phyloP scores from a whole-genome alignment of 306 rosid species.

The Crotalaria pallida region DNA sequence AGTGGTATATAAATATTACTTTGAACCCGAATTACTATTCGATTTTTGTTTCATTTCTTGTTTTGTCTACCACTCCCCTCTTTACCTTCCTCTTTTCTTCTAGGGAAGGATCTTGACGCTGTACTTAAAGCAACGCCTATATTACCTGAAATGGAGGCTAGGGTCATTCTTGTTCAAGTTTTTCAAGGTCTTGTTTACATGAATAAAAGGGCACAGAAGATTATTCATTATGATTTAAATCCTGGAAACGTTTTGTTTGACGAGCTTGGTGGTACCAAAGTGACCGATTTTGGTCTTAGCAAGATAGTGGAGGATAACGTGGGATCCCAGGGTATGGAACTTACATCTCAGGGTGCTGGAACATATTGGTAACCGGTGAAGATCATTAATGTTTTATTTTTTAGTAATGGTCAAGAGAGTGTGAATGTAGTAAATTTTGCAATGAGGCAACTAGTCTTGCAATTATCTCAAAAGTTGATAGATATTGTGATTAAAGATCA shows the following conservation, averaged over 20 bases:
- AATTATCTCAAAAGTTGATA: background rate
- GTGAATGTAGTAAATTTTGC: no score
- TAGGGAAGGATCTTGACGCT: slow-evolving; percentile 99
- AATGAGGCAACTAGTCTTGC: background rate
- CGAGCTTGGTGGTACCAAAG: slow-evolving; percentile 92
- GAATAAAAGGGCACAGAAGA: slow-evolving; percentile 87
- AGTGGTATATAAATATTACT: slow-evolving; percentile 52
- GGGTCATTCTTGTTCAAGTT: slow-evolving; percentile 83
- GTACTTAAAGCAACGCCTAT: slow-evolving; percentile 86
- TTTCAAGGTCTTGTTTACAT: slow-evolving; percentile 91
- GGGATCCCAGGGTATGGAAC: slow-evolving; percentile 99
- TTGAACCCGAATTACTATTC: background rate
- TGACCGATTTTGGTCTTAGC: slow-evolving; percentile 99
- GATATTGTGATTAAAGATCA: background rate
- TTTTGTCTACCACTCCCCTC: background rate
- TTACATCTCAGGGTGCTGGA: slow-evolving; percentile 99
- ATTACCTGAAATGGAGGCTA: slow-evolving; percentile 94
- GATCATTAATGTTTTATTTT: background rate
- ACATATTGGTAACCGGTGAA: slow-evolving; percentile 81
- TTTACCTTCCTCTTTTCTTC: slow-evolving; percentile 7
- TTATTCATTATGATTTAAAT: slow-evolving; percentile 95
- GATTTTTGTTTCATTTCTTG: background rate
- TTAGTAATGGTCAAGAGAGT: no score
- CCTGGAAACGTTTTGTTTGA: slow-evolving; percentile 98
- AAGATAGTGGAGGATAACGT: slow-evolving; percentile 95